A percentile compares a stretch with the other conserved stretches of the same genome.
phyloP scores from a whole-genome alignment of 352 stramenopile genomes.

The Bremia lactucae region DNA sequence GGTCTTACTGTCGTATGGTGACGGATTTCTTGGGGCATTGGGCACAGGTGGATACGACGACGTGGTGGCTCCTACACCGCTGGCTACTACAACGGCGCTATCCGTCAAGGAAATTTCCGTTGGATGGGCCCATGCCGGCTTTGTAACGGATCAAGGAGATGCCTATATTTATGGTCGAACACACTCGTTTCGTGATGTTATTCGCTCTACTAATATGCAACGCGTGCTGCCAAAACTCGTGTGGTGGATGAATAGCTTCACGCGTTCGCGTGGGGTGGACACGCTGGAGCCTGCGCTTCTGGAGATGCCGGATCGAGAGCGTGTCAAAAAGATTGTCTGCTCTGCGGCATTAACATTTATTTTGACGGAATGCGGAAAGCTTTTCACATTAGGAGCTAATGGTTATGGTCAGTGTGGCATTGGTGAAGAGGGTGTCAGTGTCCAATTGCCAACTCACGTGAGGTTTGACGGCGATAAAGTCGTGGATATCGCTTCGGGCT shows the following conservation, averaged over 20 bases:
- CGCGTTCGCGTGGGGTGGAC: conserved; percentile 46
- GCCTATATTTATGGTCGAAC: conserved; percentile 71
- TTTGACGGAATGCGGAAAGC: conserved; percentile 61
- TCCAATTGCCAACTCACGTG: conserved; percentile 41
- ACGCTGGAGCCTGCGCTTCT: conserved; percentile 45
- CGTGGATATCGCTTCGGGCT: conserved; percentile 59
- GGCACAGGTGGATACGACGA: conserved; percentile 57
- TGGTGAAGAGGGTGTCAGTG: conserved; percentile 48
- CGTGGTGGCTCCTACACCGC: conserved; percentile 30
- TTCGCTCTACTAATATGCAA: conserved; percentile 78
- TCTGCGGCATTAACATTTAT: conserved; percentile 69
- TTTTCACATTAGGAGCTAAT: conserved; percentile 76
- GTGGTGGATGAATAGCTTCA: conserved; percentile 63
- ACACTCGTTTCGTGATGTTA: conserved; percentile 78
- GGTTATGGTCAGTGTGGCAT: conserved; percentile 71
- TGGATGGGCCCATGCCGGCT: conserved; percentile 69
- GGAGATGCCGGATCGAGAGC: conserved; percentile 45
- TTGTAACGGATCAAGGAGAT: conserved; percentile 53
- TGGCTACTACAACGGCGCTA: conserved; percentile 33
- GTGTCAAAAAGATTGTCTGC: conserved; percentile 71
- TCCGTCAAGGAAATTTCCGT: conserved; percentile 55
- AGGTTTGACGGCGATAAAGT: conserved; percentile 58
- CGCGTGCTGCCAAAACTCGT: conserved; percentile 63
- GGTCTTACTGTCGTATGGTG: conserved; percentile 63
- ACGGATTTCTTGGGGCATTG: conserved; percentile 65